phyloP scores from a whole-genome alignment of 306 rosid species.

The Lathyrus oleraceus region DNA sequence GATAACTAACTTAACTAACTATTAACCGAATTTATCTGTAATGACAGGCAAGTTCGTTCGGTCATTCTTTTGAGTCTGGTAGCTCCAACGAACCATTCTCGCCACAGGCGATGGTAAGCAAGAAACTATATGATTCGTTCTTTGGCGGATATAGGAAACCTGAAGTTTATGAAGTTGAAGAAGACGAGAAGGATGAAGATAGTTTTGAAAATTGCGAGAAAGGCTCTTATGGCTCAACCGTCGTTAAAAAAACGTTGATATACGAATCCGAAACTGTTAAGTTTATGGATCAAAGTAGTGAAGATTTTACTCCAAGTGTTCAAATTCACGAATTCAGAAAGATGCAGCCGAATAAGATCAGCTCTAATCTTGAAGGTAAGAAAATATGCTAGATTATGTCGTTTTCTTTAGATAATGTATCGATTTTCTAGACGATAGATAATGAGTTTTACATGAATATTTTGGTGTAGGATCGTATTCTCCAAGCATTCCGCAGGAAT shows the following conservation, averaged over 20 bases:
- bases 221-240: constrained; percentile 49
- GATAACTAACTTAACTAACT: background rate
- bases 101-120: constrained; percentile 69
- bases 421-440: constrained; percentile 39
- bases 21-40: background rate
- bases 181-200: constrained; percentile 35
- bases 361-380: constrained; percentile 59
- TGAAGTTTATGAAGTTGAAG: constrained; percentile 41
- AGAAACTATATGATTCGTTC: constrained; percentile 67
- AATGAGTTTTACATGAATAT: constrained; percentile 12
- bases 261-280: constrained; percentile 44
- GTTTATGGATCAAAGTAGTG: constrained; percentile 42
- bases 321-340: constrained; percentile 40
- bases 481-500: constrained; percentile 60
- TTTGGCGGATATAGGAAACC: constrained; percentile 46
- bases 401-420: constrained; percentile 18
- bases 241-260: constrained; percentile 42
- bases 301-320: constrained; percentile 43
- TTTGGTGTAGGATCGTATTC: constrained; percentile 53
- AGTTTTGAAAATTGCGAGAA: constrained; percentile 32
- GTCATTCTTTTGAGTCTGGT: constrained; percentile 49
- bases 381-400: constrained; percentile 10
- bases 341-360: constrained; percentile 56
- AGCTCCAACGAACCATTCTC: constrained; percentile 57
- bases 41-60: constrained; percentile 41